Percentiles rank a stretch among this genome's conserved stretches.
These are phyloP conservation scores for Scutellaria baicalensis DNA, from an alignment of 257 asterid genomes.

Conservation along the genomic window DNA sequence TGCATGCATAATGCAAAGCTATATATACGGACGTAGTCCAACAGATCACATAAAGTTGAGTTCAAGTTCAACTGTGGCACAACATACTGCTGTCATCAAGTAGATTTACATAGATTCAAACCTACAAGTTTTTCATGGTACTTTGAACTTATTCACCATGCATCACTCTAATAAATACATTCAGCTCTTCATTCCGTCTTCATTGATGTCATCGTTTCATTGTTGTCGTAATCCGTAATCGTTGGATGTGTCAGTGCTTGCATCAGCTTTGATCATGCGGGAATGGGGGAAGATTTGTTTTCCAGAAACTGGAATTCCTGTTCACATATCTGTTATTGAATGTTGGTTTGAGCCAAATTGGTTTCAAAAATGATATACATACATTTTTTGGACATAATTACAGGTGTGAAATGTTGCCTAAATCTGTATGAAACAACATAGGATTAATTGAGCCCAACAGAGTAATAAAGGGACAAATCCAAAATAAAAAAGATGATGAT, in stretches of 20 bases:
- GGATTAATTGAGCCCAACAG: background rate
- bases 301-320: background rate
- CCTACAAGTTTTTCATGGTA: background rate
- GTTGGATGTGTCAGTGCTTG: background rate
- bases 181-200: background rate
- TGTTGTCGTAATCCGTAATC: background rate
- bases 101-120: background rate
- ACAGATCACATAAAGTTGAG: background rate
- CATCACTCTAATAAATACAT: background rate
- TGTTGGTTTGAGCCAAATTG: background rate
- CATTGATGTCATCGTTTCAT: background rate
- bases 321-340: background rate
- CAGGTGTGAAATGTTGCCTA: background rate
- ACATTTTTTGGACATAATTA: too few species aligned
- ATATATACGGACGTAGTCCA: slow-evolving; percentile 1
- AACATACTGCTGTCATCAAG: background rate
- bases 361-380: too few species aligned
- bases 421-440: background rate
- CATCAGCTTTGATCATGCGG: background rate
- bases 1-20: background rate
- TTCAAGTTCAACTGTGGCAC: background rate
- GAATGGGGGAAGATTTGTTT: background rate
- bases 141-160: background rate
- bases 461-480: background rate
- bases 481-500: background rate